A percentile compares a stretch with the other conserved stretches of the same genome.
Evolutionary conservation across 1,284 basidiomycete genomes (phyloP).

Genomic region (Sanguinoderma infundibulare): DNA sequence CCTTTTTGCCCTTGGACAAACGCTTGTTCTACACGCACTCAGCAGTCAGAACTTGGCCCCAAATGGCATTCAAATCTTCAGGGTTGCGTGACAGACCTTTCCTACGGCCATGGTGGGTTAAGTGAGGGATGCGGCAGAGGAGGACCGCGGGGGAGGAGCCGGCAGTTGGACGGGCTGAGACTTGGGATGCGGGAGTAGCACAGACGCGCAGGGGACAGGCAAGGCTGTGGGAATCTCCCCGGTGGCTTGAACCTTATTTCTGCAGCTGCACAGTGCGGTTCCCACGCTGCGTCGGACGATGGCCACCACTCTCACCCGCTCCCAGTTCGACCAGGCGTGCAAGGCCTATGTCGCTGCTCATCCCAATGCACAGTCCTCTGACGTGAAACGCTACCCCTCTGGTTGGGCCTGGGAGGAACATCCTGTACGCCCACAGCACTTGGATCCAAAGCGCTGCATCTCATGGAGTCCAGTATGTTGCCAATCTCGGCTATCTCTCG

Average conservation of each 20-base stretch:
- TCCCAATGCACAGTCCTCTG: conserved; percentile 6
- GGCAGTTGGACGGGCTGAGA: conserved; percentile 56
- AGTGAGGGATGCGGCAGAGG: conserved; percentile 43
- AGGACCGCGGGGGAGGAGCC: conserved; percentile 49
- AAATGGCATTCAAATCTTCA: not conserved
- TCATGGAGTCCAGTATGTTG: conserved; percentile 35
- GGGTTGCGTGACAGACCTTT: conserved; percentile 60
- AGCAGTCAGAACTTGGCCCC: conserved; percentile 9
- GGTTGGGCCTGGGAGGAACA: conserved; percentile 64
- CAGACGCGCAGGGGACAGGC: conserved; percentile 27
- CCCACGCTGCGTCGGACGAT: conserved; percentile 50
- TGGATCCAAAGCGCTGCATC: conserved; percentile 6
- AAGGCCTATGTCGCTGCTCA: conserved; percentile 36
- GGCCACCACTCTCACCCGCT: conserved; percentile 48
- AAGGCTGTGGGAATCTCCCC: conserved; percentile 25
- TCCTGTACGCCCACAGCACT: conserved; percentile 47
- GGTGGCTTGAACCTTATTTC: conserved; percentile 50
- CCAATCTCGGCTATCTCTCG: conserved; percentile 53
- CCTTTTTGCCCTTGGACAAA: conserved; percentile 99
- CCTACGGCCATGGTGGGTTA: conserved; percentile 85
- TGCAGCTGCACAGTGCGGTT: conserved; percentile 30
- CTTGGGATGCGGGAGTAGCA: conserved; percentile 42
- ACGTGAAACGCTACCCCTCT: conserved; percentile 16
- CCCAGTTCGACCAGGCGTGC: conserved; percentile 67
- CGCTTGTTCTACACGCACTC: conserved; percentile 84